These are phyloP conservation scores for Eucalyptus melliodora DNA, from an alignment of 345 rosid species.

Conservation along the genomic window DNA sequence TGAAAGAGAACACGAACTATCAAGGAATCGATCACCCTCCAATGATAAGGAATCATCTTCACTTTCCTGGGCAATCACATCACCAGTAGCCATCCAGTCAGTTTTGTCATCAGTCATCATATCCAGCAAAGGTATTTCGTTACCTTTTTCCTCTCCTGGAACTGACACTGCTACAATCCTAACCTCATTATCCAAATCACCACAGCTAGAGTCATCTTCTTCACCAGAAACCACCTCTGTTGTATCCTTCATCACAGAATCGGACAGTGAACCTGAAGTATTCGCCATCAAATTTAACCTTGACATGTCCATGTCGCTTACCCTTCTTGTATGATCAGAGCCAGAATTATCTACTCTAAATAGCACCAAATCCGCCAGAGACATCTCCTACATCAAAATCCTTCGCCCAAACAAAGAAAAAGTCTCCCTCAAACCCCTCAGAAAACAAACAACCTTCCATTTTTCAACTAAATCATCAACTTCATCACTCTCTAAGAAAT, in stretches of 20 bases:
- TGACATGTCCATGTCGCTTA: slow-evolving; percentile 16
- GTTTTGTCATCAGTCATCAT: slow-evolving; percentile 22
- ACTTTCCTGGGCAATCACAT: slow-evolving; percentile 12
- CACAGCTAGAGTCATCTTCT: slow-evolving; percentile 17
- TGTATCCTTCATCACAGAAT: slow-evolving; percentile 8
- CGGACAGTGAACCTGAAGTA: slow-evolving; percentile 17
- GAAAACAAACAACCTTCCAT: slow-evolving; percentile 33
- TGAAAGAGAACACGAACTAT: slow-evolving; percentile 47
- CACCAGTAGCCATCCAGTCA: slow-evolving; percentile 21
- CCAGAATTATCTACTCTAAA: slow-evolving; percentile 39
- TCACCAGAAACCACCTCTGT: slow-evolving; percentile 7
- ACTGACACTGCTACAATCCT: slow-evolving; percentile 1
- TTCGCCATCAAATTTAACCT: slow-evolving; percentile 26
- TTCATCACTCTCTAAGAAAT: slow-evolving; percentile 15
- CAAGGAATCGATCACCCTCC: slow-evolving; percentile 41
- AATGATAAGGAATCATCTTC: slow-evolving; percentile 51
- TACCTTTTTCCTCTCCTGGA: slow-evolving; percentile 6
- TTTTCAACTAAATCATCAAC: slow-evolving; percentile 29
- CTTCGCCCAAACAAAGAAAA: slow-evolving; percentile 21
- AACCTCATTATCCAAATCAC: slow-evolving; percentile 24
- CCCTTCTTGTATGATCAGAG: slow-evolving; percentile 26
- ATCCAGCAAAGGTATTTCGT: slow-evolving; percentile 13
- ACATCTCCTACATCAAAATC: slow-evolving; percentile 67
- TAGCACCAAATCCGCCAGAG: slow-evolving; percentile 28
- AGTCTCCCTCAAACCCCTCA: slow-evolving; percentile 22